These are phyloP conservation scores for Chrysoporthe cubensis DNA, from an alignment of 2,329 filamentous ascomycete genomes.

Conservation along the genomic window DNA sequence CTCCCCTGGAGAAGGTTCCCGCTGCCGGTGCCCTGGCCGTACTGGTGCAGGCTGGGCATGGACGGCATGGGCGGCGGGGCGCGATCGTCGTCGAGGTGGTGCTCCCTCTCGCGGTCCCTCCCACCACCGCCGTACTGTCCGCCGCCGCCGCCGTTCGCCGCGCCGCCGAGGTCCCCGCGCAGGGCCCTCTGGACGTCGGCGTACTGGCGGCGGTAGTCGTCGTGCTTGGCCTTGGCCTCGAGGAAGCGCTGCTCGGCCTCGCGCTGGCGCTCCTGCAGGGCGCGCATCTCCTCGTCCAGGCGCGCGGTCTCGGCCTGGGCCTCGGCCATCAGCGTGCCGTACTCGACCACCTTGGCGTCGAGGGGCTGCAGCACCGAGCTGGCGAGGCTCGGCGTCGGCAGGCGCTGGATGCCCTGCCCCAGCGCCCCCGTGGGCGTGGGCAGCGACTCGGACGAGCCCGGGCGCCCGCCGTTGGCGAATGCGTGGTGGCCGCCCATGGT, in stretches of 20 bases:
- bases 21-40: constrained; percentile 7
- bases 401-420: constrained; percentile 42
- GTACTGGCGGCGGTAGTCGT: constrained; percentile 49
- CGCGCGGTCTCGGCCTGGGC: constrained; percentile 47
- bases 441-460: constrained; percentile 8
- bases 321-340: constrained; percentile 46
- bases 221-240: constrained; percentile 49
- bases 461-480: constrained; percentile 3
- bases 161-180: constrained; percentile 40
- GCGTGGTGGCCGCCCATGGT: not conserved
- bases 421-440: not conserved
- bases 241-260: constrained; percentile 46
- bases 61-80: constrained; percentile 19
- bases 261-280: constrained; percentile 45
- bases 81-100: not conserved
- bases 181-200: constrained; percentile 47
- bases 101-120: not conserved
- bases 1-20: constrained; percentile 10
- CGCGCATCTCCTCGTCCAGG: constrained; percentile 48
- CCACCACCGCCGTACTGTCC: not conserved
- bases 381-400: constrained; percentile 48
- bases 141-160: not conserved
- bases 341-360: constrained; percentile 50
- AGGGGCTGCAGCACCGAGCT: constrained; percentile 50
- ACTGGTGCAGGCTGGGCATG: constrained; percentile 21